Evolutionary conservation across 306 rosid genomes (phyloP), one percentile per base, ranked within the genome.

Genomic region (Quillaja saponaria): DNA sequence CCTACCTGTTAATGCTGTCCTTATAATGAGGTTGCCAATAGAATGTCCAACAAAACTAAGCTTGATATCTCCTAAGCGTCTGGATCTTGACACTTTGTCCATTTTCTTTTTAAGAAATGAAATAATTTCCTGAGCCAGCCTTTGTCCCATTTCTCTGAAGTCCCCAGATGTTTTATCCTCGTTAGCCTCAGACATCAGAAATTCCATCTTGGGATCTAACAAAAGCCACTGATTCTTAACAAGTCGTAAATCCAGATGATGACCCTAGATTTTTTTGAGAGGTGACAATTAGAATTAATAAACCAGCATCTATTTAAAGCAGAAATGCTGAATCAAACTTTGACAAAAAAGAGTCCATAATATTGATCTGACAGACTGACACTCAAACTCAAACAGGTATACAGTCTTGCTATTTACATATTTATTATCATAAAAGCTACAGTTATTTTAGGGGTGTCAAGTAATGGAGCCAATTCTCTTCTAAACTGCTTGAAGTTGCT

Each of bases 21-120:
- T 81, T 69, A 91, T 77, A 68, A 91, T 91, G 71, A 91, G 81
- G 68, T 91, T 91, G 45, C 98, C 98, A 61, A 91, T 91, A 69
- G 98, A 91, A 73, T 91, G 98, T 69, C 98, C 98, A 46, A 88
- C 98, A 82, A 88, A 91, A 81, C 95, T 88, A 67, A 91, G 71
- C 72, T 76, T 82, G 69, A 91, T 78, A 78, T 88, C 98, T 58
- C 50, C 77, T 69, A 91, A 54, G 52, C 46, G 52, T 54, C 88
- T 88, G 53, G 64, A 77, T 76, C 75, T 79, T 70, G 95, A 80
- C 56, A 70, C 82, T 71, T 78, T 91, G 65, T 88, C 95, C 87
- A 91, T 80, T 79, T 77, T 88, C 67, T 41, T 82, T 74, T 88
- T 91, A 46, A 91, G 61, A 62, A 91, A 91, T 50, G 85, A 74